phyloP scores from a whole-genome alignment of 2,329 filamentous ascomycete species.

The Tolypocladium pustulatum region DNA sequence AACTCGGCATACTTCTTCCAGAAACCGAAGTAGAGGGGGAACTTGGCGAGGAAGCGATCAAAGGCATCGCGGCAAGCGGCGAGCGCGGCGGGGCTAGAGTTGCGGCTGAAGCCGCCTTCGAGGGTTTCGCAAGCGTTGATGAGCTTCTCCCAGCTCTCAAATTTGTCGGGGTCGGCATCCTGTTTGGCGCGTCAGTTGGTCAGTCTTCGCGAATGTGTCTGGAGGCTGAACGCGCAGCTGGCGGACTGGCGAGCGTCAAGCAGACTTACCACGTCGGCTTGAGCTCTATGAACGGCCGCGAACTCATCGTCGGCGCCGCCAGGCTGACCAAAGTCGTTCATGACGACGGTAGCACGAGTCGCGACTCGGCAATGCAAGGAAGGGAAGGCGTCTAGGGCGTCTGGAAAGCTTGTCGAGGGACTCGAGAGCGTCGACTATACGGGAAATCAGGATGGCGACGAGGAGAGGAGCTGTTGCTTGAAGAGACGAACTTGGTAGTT shows the following conservation, averaged over 20 bases:
- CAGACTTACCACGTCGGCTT: conserved; percentile 58
- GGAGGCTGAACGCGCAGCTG: neutral
- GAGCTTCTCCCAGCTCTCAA: conserved; percentile 90
- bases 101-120: conserved; percentile 89
- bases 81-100: conserved; percentile 90
- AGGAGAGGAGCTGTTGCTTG: neutral
- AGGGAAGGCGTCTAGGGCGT: neutral
- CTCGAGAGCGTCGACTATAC: neutral
- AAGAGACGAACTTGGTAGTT: neutral
- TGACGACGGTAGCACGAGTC: conserved; percentile 21
- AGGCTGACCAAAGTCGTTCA: conserved; percentile 63
- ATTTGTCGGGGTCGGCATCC: conserved; percentile 73
- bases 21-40: conserved; percentile 92
- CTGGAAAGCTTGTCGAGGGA: neutral
- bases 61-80: conserved; percentile 78
- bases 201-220: neutral
- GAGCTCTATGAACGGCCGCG: conserved; percentile 68
- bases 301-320: conserved; percentile 73
- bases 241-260: neutral
- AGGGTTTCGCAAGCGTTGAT: conserved; percentile 72
- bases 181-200: conserved; percentile 14
- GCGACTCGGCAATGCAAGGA: neutral
- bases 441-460: neutral
- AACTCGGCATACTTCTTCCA: conserved; percentile 99
- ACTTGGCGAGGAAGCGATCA: conserved; percentile 88